These are phyloP conservation scores for Globisporangium radiosum DNA, from an alignment of 352 stramenopile species.

Conservation along the genomic window DNA sequence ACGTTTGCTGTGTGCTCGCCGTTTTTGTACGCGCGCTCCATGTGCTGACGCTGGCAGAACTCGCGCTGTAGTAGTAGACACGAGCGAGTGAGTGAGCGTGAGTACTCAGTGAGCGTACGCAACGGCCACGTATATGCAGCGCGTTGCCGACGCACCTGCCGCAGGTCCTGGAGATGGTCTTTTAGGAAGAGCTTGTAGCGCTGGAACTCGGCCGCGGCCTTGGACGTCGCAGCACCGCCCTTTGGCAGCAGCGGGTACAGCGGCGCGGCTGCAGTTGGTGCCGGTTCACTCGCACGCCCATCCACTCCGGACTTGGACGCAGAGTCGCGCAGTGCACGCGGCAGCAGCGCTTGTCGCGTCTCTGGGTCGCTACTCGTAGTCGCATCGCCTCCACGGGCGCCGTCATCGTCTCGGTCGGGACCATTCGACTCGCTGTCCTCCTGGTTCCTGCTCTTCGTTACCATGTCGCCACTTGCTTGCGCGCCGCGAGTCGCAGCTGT, in stretches of 20 bases:
- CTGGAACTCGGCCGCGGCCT: constrained; percentile 40
- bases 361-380: neutral
- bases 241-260: constrained; percentile 42
- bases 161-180: constrained; percentile 56
- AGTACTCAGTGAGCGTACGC: neutral
- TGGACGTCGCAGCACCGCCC: constrained; percentile 16
- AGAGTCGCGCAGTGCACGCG: neutral
- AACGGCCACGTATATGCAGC: too few relatives aligned
- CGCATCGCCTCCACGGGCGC: too few relatives aligned
- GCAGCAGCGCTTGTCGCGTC: neutral
- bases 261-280: neutral
- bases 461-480: too few relatives aligned
- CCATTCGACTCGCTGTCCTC: constrained; percentile 8
- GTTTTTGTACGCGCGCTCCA: constrained; percentile 55
- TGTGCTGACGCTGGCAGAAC: constrained; percentile 44
- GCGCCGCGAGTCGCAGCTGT: neutral
- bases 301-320: too few relatives aligned
- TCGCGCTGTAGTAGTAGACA: constrained; percentile 28
- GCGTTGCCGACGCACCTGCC: constrained; percentile 18
- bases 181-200: constrained; percentile 71
- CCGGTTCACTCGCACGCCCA: too few relatives aligned
- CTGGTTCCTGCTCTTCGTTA: constrained; percentile 20
- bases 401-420: too few relatives aligned
- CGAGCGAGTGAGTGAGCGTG: neutral
- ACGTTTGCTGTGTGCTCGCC: constrained; percentile 58